A percentile compares a stretch with the other conserved stretches of the same genome.
Evolutionary conservation across 2,329 filamentous ascomycete species (phyloP).

Genomic region (Ophiostoma montium): DNA sequence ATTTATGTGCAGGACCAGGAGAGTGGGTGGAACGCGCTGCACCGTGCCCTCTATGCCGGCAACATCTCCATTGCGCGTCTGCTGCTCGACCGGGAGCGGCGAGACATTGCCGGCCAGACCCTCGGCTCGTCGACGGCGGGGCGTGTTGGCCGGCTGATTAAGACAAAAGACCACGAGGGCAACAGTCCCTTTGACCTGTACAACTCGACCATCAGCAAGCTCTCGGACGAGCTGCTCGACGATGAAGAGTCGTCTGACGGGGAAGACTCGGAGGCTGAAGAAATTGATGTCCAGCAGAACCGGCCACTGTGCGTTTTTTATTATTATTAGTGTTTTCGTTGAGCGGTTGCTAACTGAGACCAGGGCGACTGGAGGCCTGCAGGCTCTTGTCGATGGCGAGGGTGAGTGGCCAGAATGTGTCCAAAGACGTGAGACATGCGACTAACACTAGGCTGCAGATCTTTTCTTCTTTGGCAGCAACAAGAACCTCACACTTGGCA

Average conservation of each 20-base stretch:
- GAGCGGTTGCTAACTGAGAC: not conserved
- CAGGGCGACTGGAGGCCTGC: slow-evolving; percentile 8
- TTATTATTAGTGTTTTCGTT: not conserved
- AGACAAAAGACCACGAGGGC: slow-evolving; percentile 89
- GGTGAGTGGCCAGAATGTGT: not conserved
- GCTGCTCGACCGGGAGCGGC: slow-evolving; percentile 64
- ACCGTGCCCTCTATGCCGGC: slow-evolving; percentile 78
- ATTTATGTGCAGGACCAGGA: slow-evolving; percentile 78
- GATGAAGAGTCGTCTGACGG: slow-evolving; percentile 4
- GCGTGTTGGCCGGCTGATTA: slow-evolving; percentile 64
- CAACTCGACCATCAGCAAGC: slow-evolving; percentile 67
- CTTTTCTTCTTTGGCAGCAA: slow-evolving; percentile 93
- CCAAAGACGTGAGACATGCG: not conserved
- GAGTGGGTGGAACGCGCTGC: slow-evolving; percentile 90
- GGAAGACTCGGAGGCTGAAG: not conserved
- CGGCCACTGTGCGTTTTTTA: not conserved
- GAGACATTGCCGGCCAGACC: slow-evolving; percentile 46
- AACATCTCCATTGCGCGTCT: slow-evolving; percentile 76
- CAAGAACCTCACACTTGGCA: slow-evolving; percentile 81
- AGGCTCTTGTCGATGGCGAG: slow-evolving; percentile 39
- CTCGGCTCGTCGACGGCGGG: slow-evolving; percentile 40
- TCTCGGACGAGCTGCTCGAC: slow-evolving; percentile 29
- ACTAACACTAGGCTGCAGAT: slow-evolving; percentile 30
- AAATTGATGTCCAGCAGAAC: not conserved
- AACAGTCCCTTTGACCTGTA: slow-evolving; percentile 92